Evolutionary conservation across 2,329 filamentous ascomycete species (phyloP).

Genomic region (Diplodia corticola): DNA sequence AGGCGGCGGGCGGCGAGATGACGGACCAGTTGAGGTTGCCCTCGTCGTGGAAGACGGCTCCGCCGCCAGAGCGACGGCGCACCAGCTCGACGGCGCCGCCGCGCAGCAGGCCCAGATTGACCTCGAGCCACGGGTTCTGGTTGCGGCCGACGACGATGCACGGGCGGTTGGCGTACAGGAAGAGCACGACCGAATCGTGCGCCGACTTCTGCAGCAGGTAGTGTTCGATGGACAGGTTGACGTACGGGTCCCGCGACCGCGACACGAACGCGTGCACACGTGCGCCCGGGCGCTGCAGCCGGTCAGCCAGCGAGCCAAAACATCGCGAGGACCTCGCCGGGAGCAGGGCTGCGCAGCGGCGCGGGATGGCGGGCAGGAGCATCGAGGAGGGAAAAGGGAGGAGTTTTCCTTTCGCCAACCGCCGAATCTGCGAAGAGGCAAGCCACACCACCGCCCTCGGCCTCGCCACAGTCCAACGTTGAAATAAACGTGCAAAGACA

Average conservation of each 20-base stretch:
- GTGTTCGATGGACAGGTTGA: conserved; percentile 94
- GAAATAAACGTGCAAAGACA: background rate
- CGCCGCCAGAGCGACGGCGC: conserved; percentile 82
- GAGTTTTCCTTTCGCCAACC: too few relatives aligned
- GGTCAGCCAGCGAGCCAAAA: conserved; percentile 7
- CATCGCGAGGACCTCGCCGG: background rate
- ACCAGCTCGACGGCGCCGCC: conserved; percentile 62
- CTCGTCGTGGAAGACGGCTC: conserved; percentile 88
- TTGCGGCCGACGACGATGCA: conserved; percentile 92
- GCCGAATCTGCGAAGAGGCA: background rate
- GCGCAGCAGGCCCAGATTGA: conserved; percentile 67
- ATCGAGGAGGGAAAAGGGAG: conserved; percentile 13
- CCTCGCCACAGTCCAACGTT: background rate
- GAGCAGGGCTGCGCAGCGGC: background rate
- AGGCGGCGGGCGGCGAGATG: conserved; percentile 73
- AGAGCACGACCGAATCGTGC: conserved; percentile 72
- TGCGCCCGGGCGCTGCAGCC: conserved; percentile 6
- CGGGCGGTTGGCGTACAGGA: conserved; percentile 85
- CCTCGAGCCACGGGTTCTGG: conserved; percentile 96
- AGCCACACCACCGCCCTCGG: background rate
- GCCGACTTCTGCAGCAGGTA: conserved; percentile 76
- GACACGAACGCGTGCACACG: conserved; percentile 48
- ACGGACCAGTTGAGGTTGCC: conserved; percentile 96
- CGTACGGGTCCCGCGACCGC: conserved; percentile 68
- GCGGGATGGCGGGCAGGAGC: conserved; percentile 8